Conservation (phyloP, 2,329 filamentous ascomycete genomes). For the Aspergillus fischeri region DNA sequence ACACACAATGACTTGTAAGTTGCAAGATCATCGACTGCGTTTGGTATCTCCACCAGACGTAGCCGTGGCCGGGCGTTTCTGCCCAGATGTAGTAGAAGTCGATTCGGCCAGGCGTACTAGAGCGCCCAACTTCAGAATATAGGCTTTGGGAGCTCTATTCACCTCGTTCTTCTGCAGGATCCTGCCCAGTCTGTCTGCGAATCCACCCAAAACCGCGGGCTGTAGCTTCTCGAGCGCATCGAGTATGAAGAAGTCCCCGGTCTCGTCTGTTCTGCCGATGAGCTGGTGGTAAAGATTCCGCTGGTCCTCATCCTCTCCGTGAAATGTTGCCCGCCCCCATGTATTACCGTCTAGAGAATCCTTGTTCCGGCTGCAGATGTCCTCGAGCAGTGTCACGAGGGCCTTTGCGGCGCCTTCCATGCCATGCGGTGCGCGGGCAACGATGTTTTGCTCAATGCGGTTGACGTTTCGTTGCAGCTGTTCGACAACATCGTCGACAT, state of each 20-base stretch:
- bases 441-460: slow-evolving; percentile 31
- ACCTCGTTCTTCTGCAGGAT: slow-evolving; percentile 43
- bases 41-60: slow-evolving; percentile 24
- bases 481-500: slow-evolving; percentile 29
- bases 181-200: slow-evolving; percentile 24
- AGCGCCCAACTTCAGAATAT: slow-evolving; percentile 29
- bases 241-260: slow-evolving; percentile 34
- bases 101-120: slow-evolving; percentile 30
- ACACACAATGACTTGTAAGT: not conserved
- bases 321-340: slow-evolving; percentile 30
- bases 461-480: slow-evolving; percentile 28
- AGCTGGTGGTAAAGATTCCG: slow-evolving; percentile 42
- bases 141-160: slow-evolving; percentile 35
- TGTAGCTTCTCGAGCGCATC: slow-evolving; percentile 36
- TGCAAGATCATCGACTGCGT: slow-evolving; percentile 25
- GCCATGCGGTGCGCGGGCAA: slow-evolving; percentile 32
- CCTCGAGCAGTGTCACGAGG: slow-evolving; percentile 36
- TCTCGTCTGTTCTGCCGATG: slow-evolving; percentile 32
- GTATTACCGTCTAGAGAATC: slow-evolving; percentile 36
- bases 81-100: slow-evolving; percentile 17
- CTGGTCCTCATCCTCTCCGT: slow-evolving; percentile 38
- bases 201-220: slow-evolving; percentile 26
- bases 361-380: slow-evolving; percentile 35
- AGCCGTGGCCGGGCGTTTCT: slow-evolving; percentile 31
- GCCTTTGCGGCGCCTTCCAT: slow-evolving; percentile 35